Conservation (phyloP, 1,284 basidiomycete genomes). For the Cryptococcus hybrid region DNA sequence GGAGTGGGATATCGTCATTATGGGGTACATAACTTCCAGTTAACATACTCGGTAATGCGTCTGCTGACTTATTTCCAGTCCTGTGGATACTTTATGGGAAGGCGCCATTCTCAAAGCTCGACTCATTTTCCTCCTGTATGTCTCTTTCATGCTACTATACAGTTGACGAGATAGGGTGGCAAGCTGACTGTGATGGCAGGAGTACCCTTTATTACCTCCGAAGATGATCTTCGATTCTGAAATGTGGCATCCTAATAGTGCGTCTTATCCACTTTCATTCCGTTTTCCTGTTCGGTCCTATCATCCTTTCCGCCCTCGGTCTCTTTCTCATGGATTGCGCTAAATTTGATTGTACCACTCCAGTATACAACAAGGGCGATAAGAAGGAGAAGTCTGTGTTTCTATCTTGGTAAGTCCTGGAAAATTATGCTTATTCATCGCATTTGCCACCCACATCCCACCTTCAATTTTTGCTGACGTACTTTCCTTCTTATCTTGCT, state of each 20-base stretch:
- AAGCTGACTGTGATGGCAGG: conserved; percentile 40
- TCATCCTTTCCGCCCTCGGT: background rate
- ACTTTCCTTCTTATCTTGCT: too few relatives aligned
- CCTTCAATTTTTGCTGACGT: background rate
- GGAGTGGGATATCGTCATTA: conserved; percentile 91
- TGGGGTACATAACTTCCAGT: conserved; percentile 63
- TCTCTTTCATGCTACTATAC: background rate
- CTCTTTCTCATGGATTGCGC: background rate
- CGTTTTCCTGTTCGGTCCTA: background rate
- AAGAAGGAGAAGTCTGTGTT: conserved; percentile 86
- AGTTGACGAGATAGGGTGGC: background rate
- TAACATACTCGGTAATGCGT: background rate
- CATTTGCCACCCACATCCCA: background rate
- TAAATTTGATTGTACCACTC: background rate
- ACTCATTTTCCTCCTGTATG: conserved; percentile 72
- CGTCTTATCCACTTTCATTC: conserved; percentile 28
- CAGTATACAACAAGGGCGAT: conserved; percentile 90
- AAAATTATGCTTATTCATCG: background rate
- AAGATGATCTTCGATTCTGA: conserved; percentile 93
- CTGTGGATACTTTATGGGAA: conserved; percentile 87
- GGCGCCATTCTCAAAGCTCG: conserved; percentile 89
- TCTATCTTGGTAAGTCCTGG: conserved; percentile 76
- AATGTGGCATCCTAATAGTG: conserved; percentile 99
- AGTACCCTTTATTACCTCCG: conserved; percentile 88
- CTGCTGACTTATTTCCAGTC: conserved; percentile 54